Evolutionary conservation across 2,329 filamentous ascomycete species (phyloP).

Genomic region (Cordyceps sp.): DNA sequence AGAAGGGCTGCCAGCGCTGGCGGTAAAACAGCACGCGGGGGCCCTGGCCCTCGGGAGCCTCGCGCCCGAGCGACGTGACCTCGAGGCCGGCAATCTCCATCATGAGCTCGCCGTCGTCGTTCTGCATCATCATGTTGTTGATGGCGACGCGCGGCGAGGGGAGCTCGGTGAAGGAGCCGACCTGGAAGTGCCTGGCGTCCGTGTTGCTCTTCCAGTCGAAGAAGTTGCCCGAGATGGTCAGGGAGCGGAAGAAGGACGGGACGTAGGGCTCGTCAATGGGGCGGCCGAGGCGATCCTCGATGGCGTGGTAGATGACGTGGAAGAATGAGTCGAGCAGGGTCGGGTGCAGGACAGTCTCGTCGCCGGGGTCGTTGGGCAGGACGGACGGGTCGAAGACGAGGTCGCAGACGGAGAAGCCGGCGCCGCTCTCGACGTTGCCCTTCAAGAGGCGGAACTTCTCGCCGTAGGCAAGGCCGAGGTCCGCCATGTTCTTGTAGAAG

Average conservation of each 20-base stretch:
- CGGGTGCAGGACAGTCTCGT: slow-evolving; percentile 9
- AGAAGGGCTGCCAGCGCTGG: slow-evolving; percentile 9
- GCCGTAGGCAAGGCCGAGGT: slow-evolving; percentile 9
- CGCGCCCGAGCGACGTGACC: slow-evolving; percentile 8
- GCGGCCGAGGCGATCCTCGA: slow-evolving; percentile 8
- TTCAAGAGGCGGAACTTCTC: slow-evolving; percentile 8
- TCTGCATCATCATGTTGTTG: slow-evolving; percentile 9
- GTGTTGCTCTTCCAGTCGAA: slow-evolving; percentile 5
- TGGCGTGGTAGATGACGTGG: slow-evolving; percentile 10
- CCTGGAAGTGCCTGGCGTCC: slow-evolving; percentile 5
- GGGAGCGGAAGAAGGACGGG: slow-evolving; percentile 8
- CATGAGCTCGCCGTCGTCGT: slow-evolving; percentile 6
- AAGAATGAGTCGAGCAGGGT: slow-evolving; percentile 10
- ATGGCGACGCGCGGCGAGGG: slow-evolving; percentile 9
- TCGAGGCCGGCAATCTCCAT: slow-evolving; percentile 9
- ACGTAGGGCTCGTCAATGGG: slow-evolving; percentile 10
- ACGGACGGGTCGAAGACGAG: slow-evolving; percentile 7
- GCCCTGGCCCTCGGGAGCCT: slow-evolving; percentile 5
- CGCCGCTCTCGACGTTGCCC: slow-evolving; percentile 8
- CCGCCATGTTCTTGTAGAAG: slow-evolving; percentile 9
- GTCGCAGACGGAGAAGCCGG: slow-evolving; percentile 6
- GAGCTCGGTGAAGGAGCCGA: slow-evolving; percentile 8
- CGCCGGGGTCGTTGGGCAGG: slow-evolving; percentile 6
- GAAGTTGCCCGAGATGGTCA: slow-evolving; percentile 8
- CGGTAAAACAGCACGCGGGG: slow-evolving; percentile 9